Conservation (phyloP, 108 stramenopile genomes). For the Pseudonitzschia delicatissima region DNA sequence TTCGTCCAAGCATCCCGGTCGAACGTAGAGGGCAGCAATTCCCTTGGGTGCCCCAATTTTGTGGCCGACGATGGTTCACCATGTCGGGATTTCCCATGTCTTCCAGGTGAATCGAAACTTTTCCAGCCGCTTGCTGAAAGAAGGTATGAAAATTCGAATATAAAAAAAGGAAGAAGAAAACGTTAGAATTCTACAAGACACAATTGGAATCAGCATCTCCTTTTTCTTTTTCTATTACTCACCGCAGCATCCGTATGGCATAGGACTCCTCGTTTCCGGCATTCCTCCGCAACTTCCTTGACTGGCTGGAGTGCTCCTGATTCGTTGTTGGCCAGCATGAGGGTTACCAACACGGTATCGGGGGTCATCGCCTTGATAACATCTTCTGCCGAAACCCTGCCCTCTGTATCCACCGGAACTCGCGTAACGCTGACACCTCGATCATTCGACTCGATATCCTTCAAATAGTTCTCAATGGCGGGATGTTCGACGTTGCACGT, state of each 20-base stretch:
- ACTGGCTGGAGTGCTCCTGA: slow-evolving; percentile 92
- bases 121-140: slow-evolving; percentile 82
- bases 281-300: slow-evolving; percentile 59
- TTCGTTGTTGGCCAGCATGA: slow-evolving; percentile 98
- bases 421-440: slow-evolving; percentile 52
- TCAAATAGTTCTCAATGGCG: slow-evolving; percentile 75
- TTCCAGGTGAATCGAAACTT: slow-evolving; percentile 62
- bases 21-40: slow-evolving; percentile 88
- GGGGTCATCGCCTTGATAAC: slow-evolving; percentile 65
- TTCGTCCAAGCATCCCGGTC: slow-evolving; percentile 55
- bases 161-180: background rate
- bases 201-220: background rate
- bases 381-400: slow-evolving; percentile 61
- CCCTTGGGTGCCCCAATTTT: slow-evolving; percentile 91
- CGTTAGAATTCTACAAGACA: background rate
- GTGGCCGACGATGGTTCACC: slow-evolving; percentile 94
- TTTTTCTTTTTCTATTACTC: background rate
- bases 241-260: slow-evolving; percentile 95
- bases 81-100: slow-evolving; percentile 75
- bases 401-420: slow-evolving; percentile 82
- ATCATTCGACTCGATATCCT: slow-evolving; percentile 35
- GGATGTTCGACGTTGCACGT: slow-evolving; percentile 93
- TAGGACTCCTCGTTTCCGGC: slow-evolving; percentile 65
- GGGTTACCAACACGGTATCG: slow-evolving; percentile 85
- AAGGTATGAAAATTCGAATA: background rate